These are phyloP conservation scores for Umbelopsis vinacea DNA, from an alignment of 192 early-diverging fungal species.

Conservation along the genomic window DNA sequence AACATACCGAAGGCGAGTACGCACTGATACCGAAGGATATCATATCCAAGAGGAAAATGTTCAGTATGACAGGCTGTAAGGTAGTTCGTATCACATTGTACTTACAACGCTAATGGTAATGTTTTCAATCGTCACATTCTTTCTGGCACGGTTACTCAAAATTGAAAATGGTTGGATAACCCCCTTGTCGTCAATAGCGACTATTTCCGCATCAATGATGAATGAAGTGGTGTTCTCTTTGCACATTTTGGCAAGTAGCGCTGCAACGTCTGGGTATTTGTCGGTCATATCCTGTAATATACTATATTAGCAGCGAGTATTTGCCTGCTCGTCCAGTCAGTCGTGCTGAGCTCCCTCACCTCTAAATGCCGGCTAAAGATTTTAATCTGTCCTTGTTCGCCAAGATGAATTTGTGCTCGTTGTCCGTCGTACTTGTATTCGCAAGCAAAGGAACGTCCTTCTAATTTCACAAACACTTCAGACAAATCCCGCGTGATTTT, in stretches of 20 bases:
- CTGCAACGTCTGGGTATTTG: conserved; percentile 87
- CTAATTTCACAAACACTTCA: conserved; percentile 81
- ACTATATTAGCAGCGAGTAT: background rate
- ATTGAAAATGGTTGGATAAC: conserved; percentile 86
- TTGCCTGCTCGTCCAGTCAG: background rate
- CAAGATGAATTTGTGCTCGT: conserved; percentile 82
- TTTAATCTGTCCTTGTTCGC: conserved; percentile 61
- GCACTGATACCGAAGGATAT: conserved; percentile 3
- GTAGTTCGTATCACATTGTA: background rate
- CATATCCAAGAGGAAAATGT: background rate
- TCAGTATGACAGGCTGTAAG: background rate
- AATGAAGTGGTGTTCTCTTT: conserved; percentile 63
- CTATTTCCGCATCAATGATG: conserved; percentile 88
- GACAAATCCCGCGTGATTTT: conserved; percentile 81
- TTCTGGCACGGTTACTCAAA: conserved; percentile 77
- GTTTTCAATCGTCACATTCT: conserved; percentile 57
- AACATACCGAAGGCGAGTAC: conserved; percentile 21
- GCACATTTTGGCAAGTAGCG: conserved; percentile 60
- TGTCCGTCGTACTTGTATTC: conserved; percentile 95
- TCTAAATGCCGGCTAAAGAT: conserved; percentile 87
- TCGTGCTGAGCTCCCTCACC: background rate
- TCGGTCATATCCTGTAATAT: conserved; percentile 59
- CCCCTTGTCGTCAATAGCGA: conserved; percentile 80
- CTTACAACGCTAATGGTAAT: conserved; percentile 28
- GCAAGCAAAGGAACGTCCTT: conserved; percentile 79